These are phyloP conservation scores for Carex pumila DNA, from an alignment of 176 grass and related monocot species.

Conservation along the genomic window DNA sequence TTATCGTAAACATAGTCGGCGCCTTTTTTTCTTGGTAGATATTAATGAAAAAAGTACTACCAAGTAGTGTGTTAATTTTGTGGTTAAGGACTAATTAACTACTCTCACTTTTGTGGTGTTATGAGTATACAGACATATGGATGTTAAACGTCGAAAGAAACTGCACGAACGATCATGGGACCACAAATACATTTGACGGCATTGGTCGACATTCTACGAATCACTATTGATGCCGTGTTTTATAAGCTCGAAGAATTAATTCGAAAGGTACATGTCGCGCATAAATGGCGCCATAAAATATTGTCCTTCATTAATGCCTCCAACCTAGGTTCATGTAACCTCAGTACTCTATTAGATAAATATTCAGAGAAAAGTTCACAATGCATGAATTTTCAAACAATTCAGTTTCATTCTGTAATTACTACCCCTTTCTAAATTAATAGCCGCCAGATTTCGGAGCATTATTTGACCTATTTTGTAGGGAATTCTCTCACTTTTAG, in stretches of 20 bases:
- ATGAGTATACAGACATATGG: slow-evolving; percentile 8
- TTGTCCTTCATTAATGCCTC: slow-evolving; percentile 63
- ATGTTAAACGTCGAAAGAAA: slow-evolving; percentile 5
- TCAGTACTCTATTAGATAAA: not conserved
- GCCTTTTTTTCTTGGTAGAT: not conserved
- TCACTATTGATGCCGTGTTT: slow-evolving; percentile 62
- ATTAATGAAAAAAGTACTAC: not conserved
- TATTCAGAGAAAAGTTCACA: not conserved
- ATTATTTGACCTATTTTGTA: not conserved
- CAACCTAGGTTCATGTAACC: slow-evolving; percentile 33
- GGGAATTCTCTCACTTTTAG: not conserved
- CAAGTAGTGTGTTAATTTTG: slow-evolving; percentile 1
- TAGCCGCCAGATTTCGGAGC: not conserved
- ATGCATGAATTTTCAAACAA: not conserved
- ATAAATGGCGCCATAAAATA: slow-evolving; percentile 38
- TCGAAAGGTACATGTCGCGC: slow-evolving; percentile 52
- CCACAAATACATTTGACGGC: slow-evolving; percentile 26
- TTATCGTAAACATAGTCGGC: not conserved
- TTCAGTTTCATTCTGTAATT: not conserved
- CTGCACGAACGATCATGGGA: not conserved
- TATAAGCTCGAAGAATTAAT: slow-evolving; percentile 46
- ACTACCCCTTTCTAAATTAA: not conserved
- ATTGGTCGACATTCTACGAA: slow-evolving; percentile 8
- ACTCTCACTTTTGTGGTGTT: slow-evolving; percentile 2
- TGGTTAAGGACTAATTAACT: slow-evolving; percentile 1